Evolutionary conservation across 768 basidiomycete genomes (phyloP).

Genomic region (Amanita thiersii): DNA sequence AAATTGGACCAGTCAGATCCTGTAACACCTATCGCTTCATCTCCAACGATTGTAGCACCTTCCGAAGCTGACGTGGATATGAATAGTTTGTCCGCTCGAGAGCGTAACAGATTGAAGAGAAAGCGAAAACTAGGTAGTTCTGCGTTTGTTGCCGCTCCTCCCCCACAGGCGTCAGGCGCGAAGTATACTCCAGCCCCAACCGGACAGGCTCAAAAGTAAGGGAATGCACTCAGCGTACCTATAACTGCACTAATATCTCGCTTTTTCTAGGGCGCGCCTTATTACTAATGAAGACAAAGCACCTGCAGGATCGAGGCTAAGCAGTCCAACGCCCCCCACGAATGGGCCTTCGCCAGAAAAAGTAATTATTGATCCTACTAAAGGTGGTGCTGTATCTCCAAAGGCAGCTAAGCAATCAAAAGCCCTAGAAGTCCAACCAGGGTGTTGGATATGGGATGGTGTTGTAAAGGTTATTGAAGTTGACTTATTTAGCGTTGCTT

Average conservation of each 20-base stretch:
- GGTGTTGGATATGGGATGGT: conserved; percentile 83
- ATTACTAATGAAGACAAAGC: conserved; percentile 56
- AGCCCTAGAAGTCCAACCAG: conserved; percentile 66
- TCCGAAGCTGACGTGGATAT: conserved; percentile 38
- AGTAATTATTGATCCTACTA: conserved; percentile 70
- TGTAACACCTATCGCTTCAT: conserved; percentile 40
- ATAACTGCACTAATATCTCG: conserved; percentile 7
- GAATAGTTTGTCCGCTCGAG: conserved; percentile 74
- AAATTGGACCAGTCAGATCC: conserved; percentile 23
- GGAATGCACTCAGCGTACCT: neutral
- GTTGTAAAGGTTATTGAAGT: conserved; percentile 73
- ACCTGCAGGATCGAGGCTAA: conserved; percentile 42
- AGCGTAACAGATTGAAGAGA: conserved; percentile 89
- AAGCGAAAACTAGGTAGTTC: conserved; percentile 86
- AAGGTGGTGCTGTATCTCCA: conserved; percentile 79
- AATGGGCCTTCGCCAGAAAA: conserved; percentile 44
- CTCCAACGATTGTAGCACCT: conserved; percentile 35
- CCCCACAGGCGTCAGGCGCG: conserved; percentile 47
- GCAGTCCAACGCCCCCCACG: conserved; percentile 43
- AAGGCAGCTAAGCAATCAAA: conserved; percentile 71
- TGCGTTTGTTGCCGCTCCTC: conserved; percentile 73
- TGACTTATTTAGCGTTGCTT: conserved; percentile 75
- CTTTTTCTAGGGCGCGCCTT: conserved; percentile 57
- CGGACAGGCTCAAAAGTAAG: conserved; percentile 54
- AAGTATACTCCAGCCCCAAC: conserved; percentile 55